Evolutionary conservation across 306 rosid species (phyloP).

Genomic region (Hippophae tibetana): DNA sequence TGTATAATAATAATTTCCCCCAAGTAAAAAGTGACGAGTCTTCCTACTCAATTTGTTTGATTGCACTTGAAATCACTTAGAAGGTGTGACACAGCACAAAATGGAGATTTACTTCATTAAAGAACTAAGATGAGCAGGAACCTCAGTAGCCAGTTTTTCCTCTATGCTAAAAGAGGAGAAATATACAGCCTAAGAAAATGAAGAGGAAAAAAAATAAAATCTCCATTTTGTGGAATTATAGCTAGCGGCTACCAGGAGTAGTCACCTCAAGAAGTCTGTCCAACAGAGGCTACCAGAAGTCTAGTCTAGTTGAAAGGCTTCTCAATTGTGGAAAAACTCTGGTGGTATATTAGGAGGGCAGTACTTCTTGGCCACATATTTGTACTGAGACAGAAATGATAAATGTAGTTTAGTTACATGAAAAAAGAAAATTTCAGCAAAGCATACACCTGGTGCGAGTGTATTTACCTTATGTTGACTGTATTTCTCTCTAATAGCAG

Average conservation of each 20-base stretch:
- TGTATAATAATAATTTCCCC: too few relatives aligned
- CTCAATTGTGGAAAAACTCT: slow-evolving; percentile 48
- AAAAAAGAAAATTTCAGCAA: not conserved
- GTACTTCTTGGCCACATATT: slow-evolving; percentile 71
- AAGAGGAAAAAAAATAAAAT: not conserved
- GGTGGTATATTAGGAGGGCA: slow-evolving; percentile 59
- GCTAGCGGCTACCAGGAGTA: slow-evolving; percentile 7
- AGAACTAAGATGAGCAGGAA: too few relatives aligned
- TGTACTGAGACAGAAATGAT: slow-evolving; percentile 53
- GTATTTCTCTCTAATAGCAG: slow-evolving; percentile 49
- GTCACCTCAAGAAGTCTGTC: slow-evolving; percentile 26
- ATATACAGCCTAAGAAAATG: slow-evolving; percentile 23
- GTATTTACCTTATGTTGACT: slow-evolving; percentile 47
- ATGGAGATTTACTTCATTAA: too few relatives aligned
- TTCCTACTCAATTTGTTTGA: too few relatives aligned
- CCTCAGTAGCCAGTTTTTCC: too few relatives aligned
- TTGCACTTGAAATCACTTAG: too few relatives aligned
- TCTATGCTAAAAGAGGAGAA: not conserved
- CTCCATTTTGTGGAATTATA: slow-evolving; percentile 17
- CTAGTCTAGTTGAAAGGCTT: not conserved
- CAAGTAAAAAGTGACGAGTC: too few relatives aligned
- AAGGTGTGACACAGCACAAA: too few relatives aligned
- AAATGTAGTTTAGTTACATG: not conserved
- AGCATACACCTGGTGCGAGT: too few relatives aligned
- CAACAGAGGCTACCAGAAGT: slow-evolving; percentile 37